phyloP scores from a whole-genome alignment of 2,329 filamentous ascomycete genomes.

The Talaromyces sp. region DNA sequence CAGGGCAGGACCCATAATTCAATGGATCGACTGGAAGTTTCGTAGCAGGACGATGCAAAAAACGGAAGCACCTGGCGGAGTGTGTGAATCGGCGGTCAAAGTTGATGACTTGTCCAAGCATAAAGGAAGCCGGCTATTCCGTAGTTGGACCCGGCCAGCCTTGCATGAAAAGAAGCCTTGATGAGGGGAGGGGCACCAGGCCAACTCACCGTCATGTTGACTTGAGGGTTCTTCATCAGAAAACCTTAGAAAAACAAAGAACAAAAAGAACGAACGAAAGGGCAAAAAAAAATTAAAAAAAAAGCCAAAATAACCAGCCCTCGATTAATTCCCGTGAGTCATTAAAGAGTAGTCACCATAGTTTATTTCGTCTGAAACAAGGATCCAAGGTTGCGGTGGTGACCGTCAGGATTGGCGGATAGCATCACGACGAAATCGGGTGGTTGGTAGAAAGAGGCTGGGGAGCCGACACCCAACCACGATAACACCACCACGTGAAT shows the following conservation, averaged over 20 bases:
- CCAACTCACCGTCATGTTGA: conserved; percentile 1
- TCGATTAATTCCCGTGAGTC: too few relatives aligned
- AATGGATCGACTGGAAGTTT: too few relatives aligned
- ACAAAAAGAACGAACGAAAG: not conserved
- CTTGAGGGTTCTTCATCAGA: too few relatives aligned
- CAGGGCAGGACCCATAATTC: conserved; percentile 1
- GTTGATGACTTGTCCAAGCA: not conserved
- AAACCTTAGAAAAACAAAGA: not conserved
- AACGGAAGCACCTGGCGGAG: not conserved
- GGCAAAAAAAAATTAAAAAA: too few relatives aligned
- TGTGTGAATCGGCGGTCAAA: conserved; percentile 1
- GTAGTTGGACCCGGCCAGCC: not conserved
- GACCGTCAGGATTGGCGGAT: conserved; percentile 13
- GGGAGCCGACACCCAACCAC: conserved; percentile 9
- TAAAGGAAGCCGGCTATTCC: not conserved
- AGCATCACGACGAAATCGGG: conserved; percentile 17
- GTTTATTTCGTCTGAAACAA: not conserved
- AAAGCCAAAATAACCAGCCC: too few relatives aligned
- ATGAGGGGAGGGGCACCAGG: not conserved
- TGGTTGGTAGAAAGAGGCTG: conserved; percentile 21
- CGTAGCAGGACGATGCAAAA: not conserved
- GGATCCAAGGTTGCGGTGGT: conserved; percentile 1
- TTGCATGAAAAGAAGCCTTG: not conserved
- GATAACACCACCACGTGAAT: conserved; percentile 11
- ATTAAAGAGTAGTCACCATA: too few relatives aligned